These are phyloP conservation scores for Thelephora aurantiotincta DNA, from an alignment of 768 basidiomycete genomes.

Conservation along the genomic window DNA sequence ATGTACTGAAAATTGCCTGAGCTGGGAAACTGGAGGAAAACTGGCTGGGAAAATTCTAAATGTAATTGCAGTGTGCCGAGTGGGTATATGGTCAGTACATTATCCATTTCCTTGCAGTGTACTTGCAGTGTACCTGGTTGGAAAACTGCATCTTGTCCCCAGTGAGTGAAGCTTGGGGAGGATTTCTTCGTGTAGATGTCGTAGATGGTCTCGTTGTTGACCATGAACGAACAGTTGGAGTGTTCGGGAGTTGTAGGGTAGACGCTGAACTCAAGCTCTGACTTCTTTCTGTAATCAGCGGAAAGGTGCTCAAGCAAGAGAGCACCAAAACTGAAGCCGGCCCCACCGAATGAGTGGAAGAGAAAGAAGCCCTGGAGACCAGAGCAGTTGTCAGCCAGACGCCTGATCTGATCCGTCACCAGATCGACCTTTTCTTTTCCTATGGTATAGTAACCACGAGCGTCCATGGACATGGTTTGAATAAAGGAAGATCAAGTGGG, in stretches of 20 bases:
- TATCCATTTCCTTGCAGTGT: no score
- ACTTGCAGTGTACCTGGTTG: no score
- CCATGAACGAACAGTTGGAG: constrained; percentile 99
- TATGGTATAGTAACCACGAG: constrained; percentile 97
- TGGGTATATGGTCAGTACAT: no score
- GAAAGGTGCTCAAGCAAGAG: constrained; percentile 94
- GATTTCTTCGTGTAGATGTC: no score
- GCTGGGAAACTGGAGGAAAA: no score
- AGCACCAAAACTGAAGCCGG: constrained; percentile 97
- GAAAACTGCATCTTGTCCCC: no score
- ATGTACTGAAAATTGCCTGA: no score
- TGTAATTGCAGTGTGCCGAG: no score
- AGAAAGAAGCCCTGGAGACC: constrained; percentile 99
- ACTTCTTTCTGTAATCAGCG: constrained; percentile 98
- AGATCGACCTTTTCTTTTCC: constrained; percentile 97
- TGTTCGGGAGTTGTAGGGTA: constrained; percentile 99
- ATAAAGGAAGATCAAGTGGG: no score
- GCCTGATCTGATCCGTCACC: constrained; percentile 94
- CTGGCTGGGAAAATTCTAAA: no score
- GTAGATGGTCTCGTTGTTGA: no score
- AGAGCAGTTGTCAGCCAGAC: constrained; percentile 93
- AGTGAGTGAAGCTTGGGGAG: no score
- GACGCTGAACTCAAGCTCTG: constrained; percentile 95
- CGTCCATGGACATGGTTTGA: constrained; percentile 51
- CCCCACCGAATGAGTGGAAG: constrained; percentile 99